phyloP scores from a whole-genome alignment of 257 asterid species.

The Gynochthodes officinalis region DNA sequence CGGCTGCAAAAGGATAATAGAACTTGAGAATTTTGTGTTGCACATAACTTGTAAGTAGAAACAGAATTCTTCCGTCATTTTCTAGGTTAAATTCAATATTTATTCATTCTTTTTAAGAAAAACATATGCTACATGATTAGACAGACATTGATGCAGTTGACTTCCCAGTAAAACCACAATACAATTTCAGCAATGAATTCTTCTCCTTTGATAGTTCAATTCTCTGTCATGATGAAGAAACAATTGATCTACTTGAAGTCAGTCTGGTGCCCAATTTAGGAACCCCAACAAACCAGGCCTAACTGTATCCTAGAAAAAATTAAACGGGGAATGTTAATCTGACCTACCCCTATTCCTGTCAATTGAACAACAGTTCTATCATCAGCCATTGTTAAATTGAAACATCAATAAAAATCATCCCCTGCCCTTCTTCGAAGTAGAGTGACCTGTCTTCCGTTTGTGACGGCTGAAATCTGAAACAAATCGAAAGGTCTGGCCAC shows the following conservation, averaged over 20 bases:
- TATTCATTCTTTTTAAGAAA: too few relatives aligned
- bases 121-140: not conserved
- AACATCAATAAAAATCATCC: conserved; percentile 18
- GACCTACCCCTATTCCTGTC: conserved; percentile 24
- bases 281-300: conserved; percentile 21
- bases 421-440: conserved; percentile 56
- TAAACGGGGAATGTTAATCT: conserved; percentile 18
- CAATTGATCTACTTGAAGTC: conserved; percentile 19
- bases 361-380: conserved; percentile 14
- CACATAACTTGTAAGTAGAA: too few relatives aligned
- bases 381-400: conserved; percentile 16
- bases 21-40: too few relatives aligned
- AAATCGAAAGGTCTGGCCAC: conserved; percentile 92
- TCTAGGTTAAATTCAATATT: too few relatives aligned
- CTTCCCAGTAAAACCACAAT: not conserved
- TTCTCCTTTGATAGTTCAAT: not conserved
- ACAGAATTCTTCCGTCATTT: too few relatives aligned
- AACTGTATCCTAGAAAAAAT: conserved; percentile 15
- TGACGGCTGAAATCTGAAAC: conserved; percentile 99
- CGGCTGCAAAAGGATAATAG: too few relatives aligned
- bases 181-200: not conserved
- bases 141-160: not conserved
- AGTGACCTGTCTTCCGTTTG: conserved; percentile 96
- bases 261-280: conserved; percentile 16
- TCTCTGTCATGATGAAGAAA: conserved; percentile 13